A percentile compares a stretch with the other conserved stretches of the same genome.
phyloP scores from a whole-genome alignment of 2,329 filamentous ascomycete species.

The Ilyonectria mors-panacis region DNA sequence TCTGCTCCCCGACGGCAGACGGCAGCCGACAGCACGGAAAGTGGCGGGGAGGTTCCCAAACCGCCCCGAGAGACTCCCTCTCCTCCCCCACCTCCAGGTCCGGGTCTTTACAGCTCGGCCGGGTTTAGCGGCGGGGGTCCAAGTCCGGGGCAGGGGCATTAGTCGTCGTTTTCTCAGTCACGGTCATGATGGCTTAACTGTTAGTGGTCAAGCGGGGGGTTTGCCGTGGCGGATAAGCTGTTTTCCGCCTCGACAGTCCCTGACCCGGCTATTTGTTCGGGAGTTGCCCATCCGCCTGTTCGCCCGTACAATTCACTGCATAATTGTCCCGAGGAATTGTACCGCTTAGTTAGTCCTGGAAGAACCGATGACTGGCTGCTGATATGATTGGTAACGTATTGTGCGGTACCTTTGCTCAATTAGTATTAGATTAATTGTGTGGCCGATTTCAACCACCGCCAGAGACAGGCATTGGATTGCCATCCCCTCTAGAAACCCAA shows the following conservation, averaged over 20 bases:
- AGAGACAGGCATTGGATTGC: background rate
- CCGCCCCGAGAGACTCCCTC: conserved; percentile 22
- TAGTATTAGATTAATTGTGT: background rate
- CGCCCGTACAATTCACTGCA: background rate
- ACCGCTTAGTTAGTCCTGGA: background rate
- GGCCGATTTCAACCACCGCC: background rate
- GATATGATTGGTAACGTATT: background rate
- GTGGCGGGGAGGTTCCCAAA: conserved; percentile 21
- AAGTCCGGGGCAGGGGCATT: conserved; percentile 38
- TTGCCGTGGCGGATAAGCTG: conserved; percentile 45
- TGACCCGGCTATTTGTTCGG: conserved; percentile 45
- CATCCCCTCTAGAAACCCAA: background rate
- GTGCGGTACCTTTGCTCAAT: background rate
- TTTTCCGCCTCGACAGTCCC: conserved; percentile 39
- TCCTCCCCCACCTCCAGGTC: conserved; percentile 29
- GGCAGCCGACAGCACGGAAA: conserved; percentile 31
- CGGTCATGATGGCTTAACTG: background rate
- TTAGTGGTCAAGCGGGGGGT: conserved; percentile 24
- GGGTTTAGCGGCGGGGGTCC: conserved; percentile 40
- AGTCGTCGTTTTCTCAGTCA: background rate
- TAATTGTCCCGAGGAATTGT: background rate
- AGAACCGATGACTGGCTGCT: background rate
- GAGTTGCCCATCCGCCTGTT: conserved; percentile 36
- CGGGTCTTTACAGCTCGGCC: conserved; percentile 23
- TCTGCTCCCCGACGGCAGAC: conserved; percentile 15